phyloP scores from a whole-genome alignment of 768 basidiomycete genomes.

The Tricholoma furcatifolium region DNA sequence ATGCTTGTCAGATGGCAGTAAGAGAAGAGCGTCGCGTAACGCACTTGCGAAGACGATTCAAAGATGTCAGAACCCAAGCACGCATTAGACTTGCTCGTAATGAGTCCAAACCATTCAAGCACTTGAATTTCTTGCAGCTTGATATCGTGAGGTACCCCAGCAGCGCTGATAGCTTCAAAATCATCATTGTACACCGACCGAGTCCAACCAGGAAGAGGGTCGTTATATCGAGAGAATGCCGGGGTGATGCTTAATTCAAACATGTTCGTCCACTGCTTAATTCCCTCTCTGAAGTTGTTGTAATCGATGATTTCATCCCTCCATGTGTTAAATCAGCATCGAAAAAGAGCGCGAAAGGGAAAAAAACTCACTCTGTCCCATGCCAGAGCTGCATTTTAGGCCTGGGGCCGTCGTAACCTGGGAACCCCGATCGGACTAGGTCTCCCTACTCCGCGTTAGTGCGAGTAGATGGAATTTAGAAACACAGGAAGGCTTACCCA shows the following conservation, averaged over 20 bases:
- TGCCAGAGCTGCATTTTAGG: slow-evolving; percentile 56
- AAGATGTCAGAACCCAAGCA: neutral
- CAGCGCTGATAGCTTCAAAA: slow-evolving; percentile 44
- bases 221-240: slow-evolving; percentile 34
- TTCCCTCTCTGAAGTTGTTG: slow-evolving; percentile 47
- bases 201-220: slow-evolving; percentile 44
- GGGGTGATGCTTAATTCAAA: slow-evolving; percentile 43
- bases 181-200: slow-evolving; percentile 43
- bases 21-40: neutral
- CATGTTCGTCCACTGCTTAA: slow-evolving; percentile 57
- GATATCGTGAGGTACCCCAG: slow-evolving; percentile 46
- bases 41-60: neutral
- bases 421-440: slow-evolving; percentile 43
- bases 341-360: neutral
- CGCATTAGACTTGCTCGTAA: neutral
- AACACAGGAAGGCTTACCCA: slow-evolving; percentile 33
- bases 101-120: slow-evolving; percentile 44
- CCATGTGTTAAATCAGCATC: neutral
- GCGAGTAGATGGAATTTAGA: neutral
- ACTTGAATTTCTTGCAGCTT: slow-evolving; percentile 43
- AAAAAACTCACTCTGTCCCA: slow-evolving; percentile 37
- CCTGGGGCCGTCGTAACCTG: slow-evolving; percentile 48
- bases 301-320: slow-evolving; percentile 51
- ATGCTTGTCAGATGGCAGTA: neutral
- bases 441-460: slow-evolving; percentile 28